Conservation (phyloP, 225 moss, liverwort and hornwort genomes). For the Thuidium tamariscinum region DNA sequence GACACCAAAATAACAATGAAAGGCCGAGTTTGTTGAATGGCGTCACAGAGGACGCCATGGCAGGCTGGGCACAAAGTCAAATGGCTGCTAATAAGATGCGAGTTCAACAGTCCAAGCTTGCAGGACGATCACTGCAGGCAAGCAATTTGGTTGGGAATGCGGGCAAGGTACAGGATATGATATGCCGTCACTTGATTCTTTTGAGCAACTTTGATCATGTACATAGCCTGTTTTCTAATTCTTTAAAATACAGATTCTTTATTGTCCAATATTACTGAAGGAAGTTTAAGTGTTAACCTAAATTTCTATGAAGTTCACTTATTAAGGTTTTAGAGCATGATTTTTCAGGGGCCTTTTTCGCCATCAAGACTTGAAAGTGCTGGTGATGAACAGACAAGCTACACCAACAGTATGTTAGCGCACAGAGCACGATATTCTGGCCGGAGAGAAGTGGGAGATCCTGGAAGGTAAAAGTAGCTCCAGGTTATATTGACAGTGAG, state of each 20-base stretch:
- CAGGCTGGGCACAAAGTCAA: conserved; percentile 62
- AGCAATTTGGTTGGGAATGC: conserved; percentile 14
- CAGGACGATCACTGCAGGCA: conserved; percentile 23
- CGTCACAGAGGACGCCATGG: conserved; percentile 25
- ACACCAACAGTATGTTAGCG: conserved; percentile 15
- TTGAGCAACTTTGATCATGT: not conserved
- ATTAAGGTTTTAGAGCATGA: not conserved
- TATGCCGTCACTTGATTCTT: not conserved
- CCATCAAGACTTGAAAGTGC: conserved; percentile 33
- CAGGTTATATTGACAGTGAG: not conserved
- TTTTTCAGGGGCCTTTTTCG: conserved; percentile 23
- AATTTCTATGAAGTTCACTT: not conserved
- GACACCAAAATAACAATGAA: conserved; percentile 14
- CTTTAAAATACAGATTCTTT: not conserved
- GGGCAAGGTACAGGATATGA: conserved; percentile 20
- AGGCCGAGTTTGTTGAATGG: conserved; percentile 26
- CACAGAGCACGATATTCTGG: conserved; percentile 29
- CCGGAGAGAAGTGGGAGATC: conserved; percentile 22
- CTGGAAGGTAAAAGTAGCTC: conserved; percentile 28
- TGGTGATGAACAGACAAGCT: conserved; percentile 28
- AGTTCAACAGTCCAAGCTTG: conserved; percentile 34
- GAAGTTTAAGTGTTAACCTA: not conserved
- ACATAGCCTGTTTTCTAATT: not conserved
- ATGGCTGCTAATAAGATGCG: conserved; percentile 30
- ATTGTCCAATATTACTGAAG: not conserved